Percentiles rank a stretch among this genome's conserved stretches.
These are phyloP conservation scores for Alternaria infectoria DNA, from an alignment of 2,329 filamentous ascomycete genomes.

Conservation along the genomic window DNA sequence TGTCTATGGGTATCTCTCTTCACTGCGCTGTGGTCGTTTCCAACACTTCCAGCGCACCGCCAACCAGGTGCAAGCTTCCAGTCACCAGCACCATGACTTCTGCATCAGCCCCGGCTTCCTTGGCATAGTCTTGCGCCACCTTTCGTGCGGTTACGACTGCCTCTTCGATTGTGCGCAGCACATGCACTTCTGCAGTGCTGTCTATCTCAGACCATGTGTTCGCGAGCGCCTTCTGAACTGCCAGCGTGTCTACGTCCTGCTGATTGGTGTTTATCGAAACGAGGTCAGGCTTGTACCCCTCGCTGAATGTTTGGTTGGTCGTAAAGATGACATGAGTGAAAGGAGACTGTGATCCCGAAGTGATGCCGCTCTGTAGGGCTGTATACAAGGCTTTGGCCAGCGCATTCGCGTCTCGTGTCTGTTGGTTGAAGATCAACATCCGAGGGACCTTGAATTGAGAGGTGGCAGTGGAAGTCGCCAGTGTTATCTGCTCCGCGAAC, in stretches of 20 bases:
- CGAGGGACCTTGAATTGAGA: slow-evolving; percentile 47
- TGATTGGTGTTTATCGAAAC: slow-evolving; percentile 67
- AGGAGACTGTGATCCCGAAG: slow-evolving; percentile 39
- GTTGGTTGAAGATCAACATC: slow-evolving; percentile 89
- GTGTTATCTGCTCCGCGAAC: slow-evolving; percentile 63
- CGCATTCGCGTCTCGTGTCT: slow-evolving; percentile 75
- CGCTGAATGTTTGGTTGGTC: slow-evolving; percentile 73
- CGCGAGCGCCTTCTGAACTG: slow-evolving; percentile 72
- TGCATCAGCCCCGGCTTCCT: slow-evolving; percentile 33
- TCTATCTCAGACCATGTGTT: slow-evolving; percentile 60
- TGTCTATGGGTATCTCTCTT: slow-evolving; percentile 24
- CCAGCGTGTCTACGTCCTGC: slow-evolving; percentile 63
- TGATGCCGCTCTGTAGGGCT: slow-evolving; percentile 54
- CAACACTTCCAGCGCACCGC: slow-evolving; percentile 75
- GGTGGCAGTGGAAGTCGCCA: slow-evolving; percentile 42
- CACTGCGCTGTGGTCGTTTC: slow-evolving; percentile 51
- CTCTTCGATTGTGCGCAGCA: slow-evolving; percentile 71
- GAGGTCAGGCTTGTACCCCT: slow-evolving; percentile 68
- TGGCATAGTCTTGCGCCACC: slow-evolving; percentile 41
- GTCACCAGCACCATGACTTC: slow-evolving; percentile 74
- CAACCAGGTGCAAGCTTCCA: slow-evolving; percentile 84
- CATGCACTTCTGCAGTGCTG: slow-evolving; percentile 56
- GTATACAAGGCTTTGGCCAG: slow-evolving; percentile 69
- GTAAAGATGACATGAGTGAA: slow-evolving; percentile 83
- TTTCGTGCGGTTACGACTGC: slow-evolving; percentile 65